A percentile compares a stretch with the other conserved stretches of the same genome.
phyloP scores from a whole-genome alignment of 2,329 filamentous ascomycete genomes.

The Xylariales sp. region DNA sequence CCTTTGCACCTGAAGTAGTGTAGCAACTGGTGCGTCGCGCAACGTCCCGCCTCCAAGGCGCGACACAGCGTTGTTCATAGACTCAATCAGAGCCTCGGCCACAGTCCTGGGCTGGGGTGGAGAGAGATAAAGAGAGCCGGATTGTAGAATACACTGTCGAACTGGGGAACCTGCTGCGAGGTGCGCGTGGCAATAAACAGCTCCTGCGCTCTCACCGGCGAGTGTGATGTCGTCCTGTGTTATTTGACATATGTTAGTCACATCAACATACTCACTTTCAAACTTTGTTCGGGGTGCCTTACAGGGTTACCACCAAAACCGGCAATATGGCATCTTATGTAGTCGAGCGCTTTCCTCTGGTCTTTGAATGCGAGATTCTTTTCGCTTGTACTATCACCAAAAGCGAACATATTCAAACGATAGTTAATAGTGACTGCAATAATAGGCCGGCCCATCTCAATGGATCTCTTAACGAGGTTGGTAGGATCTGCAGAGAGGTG shows the following conservation, averaged over 20 bases:
- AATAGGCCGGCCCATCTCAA: constrained; percentile 26
- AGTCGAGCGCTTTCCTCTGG: constrained; percentile 52
- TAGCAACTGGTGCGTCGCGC: too few relatives aligned
- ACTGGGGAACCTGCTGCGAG: constrained; percentile 25
- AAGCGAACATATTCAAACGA: constrained; percentile 2
- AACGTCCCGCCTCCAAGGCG: too few relatives aligned
- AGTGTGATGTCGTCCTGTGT: constrained; percentile 33
- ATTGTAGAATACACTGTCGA: constrained; percentile 31
- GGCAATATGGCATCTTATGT: constrained; percentile 41
- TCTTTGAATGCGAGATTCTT: constrained; percentile 36
- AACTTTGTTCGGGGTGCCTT: too few relatives aligned
- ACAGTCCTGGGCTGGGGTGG: constrained; percentile 33
- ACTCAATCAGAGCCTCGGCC: too few relatives aligned
- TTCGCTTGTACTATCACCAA: constrained; percentile 11
- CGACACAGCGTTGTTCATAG: too few relatives aligned
- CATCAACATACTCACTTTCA: neutral
- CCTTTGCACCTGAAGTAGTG: too few relatives aligned
- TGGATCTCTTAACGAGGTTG: constrained; percentile 29
- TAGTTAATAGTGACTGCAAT: constrained; percentile 35
- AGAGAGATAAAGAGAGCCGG: constrained; percentile 37
- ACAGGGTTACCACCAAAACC: constrained; percentile 26
- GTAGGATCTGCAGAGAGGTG: constrained; percentile 23
- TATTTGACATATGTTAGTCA: neutral
- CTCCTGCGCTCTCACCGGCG: constrained; percentile 41
- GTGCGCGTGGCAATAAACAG: constrained; percentile 39